phyloP scores from a whole-genome alignment of 1,284 basidiomycete genomes.

The Cutaneotrichosporon cutaneum region DNA sequence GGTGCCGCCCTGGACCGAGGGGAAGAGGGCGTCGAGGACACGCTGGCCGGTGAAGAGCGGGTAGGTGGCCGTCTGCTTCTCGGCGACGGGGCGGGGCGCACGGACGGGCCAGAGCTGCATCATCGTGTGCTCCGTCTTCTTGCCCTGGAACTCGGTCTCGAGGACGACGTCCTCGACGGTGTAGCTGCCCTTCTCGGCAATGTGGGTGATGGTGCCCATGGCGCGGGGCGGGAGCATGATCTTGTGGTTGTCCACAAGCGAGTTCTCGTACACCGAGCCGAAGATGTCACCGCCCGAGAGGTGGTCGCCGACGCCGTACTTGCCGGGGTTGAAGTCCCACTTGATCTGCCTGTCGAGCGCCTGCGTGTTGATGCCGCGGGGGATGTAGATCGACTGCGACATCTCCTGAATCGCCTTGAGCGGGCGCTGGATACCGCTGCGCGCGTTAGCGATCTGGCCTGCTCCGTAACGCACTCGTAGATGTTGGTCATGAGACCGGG shows the following conservation, averaged over 20 bases:
- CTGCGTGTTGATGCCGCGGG: slow-evolving; percentile 95
- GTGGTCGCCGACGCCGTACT: slow-evolving; percentile 90
- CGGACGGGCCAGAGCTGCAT: slow-evolving; percentile 99
- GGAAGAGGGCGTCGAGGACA: slow-evolving; percentile 95
- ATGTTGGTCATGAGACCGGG: slow-evolving; percentile 98
- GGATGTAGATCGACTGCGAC: slow-evolving; percentile 98
- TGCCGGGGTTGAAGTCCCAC: slow-evolving; percentile 94
- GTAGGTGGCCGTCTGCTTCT: slow-evolving; percentile 90
- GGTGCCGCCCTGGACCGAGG: slow-evolving; percentile 98
- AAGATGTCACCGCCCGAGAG: slow-evolving; percentile 96
- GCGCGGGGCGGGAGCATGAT: slow-evolving; percentile 93
- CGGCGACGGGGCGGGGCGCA: slow-evolving; percentile 88
- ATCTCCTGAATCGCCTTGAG: slow-evolving; percentile 89
- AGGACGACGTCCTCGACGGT: slow-evolving; percentile 91
- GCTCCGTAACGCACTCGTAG: slow-evolving; percentile 62
- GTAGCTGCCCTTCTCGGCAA: slow-evolving; percentile 94
- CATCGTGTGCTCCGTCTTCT: slow-evolving; percentile 89
- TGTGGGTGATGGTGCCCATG: slow-evolving; percentile 88
- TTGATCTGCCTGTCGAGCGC: slow-evolving; percentile 82
- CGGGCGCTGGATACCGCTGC: slow-evolving; percentile 84
- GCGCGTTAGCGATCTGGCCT: slow-evolving; percentile 2
- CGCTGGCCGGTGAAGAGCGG: slow-evolving; percentile 96
- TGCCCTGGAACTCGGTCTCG: slow-evolving; percentile 97
- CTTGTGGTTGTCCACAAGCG: slow-evolving; percentile 93
- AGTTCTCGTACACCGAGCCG: slow-evolving; percentile 94